Evolutionary conservation across 1,284 basidiomycete genomes (phyloP), one percentile per base, ranked within the genome.

Genomic region (Puccinia hordei): DNA sequence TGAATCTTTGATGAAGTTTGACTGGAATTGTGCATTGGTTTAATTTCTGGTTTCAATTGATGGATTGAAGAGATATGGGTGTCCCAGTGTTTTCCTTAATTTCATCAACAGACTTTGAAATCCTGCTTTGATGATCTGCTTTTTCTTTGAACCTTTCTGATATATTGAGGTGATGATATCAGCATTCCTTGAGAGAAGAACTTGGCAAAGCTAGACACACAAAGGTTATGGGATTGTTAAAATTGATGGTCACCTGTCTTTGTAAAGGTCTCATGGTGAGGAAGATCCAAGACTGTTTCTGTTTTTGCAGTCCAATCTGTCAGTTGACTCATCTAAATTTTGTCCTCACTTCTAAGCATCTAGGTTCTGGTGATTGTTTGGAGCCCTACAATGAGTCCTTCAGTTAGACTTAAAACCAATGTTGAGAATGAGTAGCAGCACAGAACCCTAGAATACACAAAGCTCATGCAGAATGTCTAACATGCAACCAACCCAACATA

Each of bases 181-280:
- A 0, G 69, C 78, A 55, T 80, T 80, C 24, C 33, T 33, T n/a
- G 78, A 73, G 15, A 80, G 71, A 17, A 80, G 33, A 49, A 71
- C 71, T n/a, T 59, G 68, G 30, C 73, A 80, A 2, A 80, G 61
- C 78, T 80, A 51, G 17, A 30, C 19, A 22, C 10, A 61, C 2
- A 61, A 46, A 30, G 66, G n/a, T 8, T 22, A 27, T 24, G 66
- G 1, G n/a, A 46, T n/a, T 0, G 33, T 35, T 24, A 33, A 69
- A 46, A 2, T 12, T 41, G 38, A 53, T 49, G 8, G 6, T 55
- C 10, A 98, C 89, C 83, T 93, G 12, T 4, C 6, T 94, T 85
- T 98, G 96, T 44, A 98, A 86, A 0, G 91, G 90, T 0, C 92
- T 89, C 90, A 98, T 91, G 15, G 93, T 93, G 51, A 41, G 35